Conservation (phyloP, 495 filamentous ascomycete genomes). For the Neurospora sp. region DNA sequence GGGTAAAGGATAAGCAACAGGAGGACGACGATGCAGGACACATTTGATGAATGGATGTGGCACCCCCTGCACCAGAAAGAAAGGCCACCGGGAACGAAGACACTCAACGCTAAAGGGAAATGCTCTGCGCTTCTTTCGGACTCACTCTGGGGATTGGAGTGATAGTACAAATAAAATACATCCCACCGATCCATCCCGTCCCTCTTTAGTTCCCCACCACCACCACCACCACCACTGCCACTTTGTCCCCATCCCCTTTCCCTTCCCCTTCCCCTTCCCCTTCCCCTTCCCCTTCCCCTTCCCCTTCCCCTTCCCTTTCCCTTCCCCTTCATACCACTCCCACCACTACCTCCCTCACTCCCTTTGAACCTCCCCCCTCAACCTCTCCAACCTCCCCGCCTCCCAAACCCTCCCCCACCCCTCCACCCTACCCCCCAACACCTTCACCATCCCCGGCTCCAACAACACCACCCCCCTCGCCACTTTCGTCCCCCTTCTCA, state of each 20-base stretch:
- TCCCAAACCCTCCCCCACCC: slow-evolving; percentile 66
- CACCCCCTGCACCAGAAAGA: no score
- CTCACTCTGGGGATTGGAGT: no score
- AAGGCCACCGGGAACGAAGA: no score
- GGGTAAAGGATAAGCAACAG: no score
- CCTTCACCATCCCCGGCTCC: slow-evolving; percentile 47
- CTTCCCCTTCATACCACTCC: not conserved
- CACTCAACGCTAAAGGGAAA: no score
- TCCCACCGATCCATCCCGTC: no score
- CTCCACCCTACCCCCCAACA: slow-evolving; percentile 86
- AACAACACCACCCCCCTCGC: slow-evolving; percentile 72
- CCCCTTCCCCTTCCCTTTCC: not conserved
- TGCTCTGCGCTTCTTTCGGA: not conserved
- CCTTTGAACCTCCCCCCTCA: slow-evolving; percentile 50
- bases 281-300: not conserved
- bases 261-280: not conserved
- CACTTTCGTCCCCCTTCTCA: slow-evolving; percentile 52
- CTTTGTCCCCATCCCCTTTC: not conserved
- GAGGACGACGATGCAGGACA: no score
- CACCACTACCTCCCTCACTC: not conserved
- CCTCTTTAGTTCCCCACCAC: no score
- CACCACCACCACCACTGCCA: no score
- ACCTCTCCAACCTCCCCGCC: slow-evolving; percentile 55
- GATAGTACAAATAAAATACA: no score
- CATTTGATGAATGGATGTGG: no score